Conservation (phyloP, 352 stramenopile species). For the Phytophthora pinifolia region DNA sequence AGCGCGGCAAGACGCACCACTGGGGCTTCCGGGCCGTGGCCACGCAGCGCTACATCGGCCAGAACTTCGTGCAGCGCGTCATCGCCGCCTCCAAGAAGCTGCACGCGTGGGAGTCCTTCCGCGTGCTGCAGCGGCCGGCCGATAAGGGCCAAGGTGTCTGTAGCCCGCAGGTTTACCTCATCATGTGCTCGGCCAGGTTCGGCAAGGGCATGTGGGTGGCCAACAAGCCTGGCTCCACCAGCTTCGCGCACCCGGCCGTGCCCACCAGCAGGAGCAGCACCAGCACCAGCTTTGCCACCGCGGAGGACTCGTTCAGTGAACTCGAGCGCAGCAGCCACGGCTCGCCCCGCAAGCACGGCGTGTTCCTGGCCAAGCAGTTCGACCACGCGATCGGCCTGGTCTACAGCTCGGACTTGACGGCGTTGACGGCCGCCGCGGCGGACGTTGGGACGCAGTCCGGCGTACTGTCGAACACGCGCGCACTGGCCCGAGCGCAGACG, state of each 20-base stretch:
- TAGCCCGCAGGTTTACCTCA: conserved; percentile 55
- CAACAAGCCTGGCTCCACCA: conserved; percentile 33
- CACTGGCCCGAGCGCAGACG: conserved; percentile 24
- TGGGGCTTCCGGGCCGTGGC: conserved; percentile 75
- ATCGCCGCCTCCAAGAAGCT: conserved; percentile 68
- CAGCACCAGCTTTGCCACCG: conserved; percentile 12
- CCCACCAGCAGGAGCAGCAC: conserved; percentile 22
- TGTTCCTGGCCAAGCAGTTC: conserved; percentile 78
- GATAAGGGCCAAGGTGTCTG: conserved; percentile 14
- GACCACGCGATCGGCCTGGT: conserved; percentile 57
- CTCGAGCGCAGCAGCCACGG: conserved; percentile 10
- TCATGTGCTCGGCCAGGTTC: conserved; percentile 75
- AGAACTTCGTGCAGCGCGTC: conserved; percentile 72
- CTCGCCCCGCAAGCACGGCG: conserved; percentile 20
- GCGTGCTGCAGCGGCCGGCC: conserved; percentile 51
- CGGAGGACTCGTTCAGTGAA: conserved; percentile 25
- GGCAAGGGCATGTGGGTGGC: conserved; percentile 84
- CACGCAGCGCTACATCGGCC: conserved; percentile 66
- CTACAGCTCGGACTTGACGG: conserved; percentile 69
- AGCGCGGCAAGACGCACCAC: conserved; percentile 73
- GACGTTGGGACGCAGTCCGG: conserved; percentile 4
- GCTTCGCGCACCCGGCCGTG: conserved; percentile 14
- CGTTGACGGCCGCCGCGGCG: conserved; percentile 34
- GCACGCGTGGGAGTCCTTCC: conserved; percentile 71
- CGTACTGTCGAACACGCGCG: conserved; percentile 5